Evolutionary conservation across 768 basidiomycete genomes (phyloP).

Genomic region (Chalciporus pseudorubinellus): DNA sequence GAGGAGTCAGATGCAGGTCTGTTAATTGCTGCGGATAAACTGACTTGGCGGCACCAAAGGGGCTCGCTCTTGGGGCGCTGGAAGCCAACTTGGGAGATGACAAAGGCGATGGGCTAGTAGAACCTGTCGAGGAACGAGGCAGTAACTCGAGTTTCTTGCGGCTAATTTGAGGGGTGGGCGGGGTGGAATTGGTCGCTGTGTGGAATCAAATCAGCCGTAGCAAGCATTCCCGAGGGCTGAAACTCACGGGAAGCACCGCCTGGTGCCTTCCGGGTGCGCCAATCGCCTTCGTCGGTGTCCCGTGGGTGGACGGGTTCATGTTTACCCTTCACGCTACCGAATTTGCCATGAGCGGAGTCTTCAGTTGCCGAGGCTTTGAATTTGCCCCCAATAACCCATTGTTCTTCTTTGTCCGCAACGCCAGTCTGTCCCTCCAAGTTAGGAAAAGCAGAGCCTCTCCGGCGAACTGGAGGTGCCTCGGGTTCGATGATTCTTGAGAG

Average conservation of each 20-base stretch:
- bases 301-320: conserved; percentile 55
- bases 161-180: conserved; percentile 76
- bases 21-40: conserved; percentile 19
- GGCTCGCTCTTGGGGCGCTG: conserved; percentile 55
- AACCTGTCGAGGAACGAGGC: conserved; percentile 69
- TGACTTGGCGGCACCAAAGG: conserved; percentile 86
- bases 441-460: conserved; percentile 58
- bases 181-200: conserved; percentile 67
- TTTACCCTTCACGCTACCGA: conserved; percentile 47
- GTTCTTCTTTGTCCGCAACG: conserved; percentile 75
- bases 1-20: conserved; percentile 9
- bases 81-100: conserved; percentile 73
- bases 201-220: conserved; percentile 7
- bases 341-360: conserved; percentile 39
- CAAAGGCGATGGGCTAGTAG: conserved; percentile 69
- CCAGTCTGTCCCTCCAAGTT: conserved; percentile 42
- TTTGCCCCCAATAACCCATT: conserved; percentile 72
- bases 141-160: conserved; percentile 84
- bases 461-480: conserved; percentile 46
- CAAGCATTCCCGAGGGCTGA: conserved; percentile 23
- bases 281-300: conserved; percentile 64
- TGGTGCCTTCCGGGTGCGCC: conserved; percentile 55
- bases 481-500: conserved; percentile 42
- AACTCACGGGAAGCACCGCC: conserved; percentile 64
- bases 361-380: conserved; percentile 57